A percentile compares a stretch with the other conserved stretches of the same genome.
Conservation (phyloP, 352 stramenopile species). For the Globisporangium spiculum region DNA sequence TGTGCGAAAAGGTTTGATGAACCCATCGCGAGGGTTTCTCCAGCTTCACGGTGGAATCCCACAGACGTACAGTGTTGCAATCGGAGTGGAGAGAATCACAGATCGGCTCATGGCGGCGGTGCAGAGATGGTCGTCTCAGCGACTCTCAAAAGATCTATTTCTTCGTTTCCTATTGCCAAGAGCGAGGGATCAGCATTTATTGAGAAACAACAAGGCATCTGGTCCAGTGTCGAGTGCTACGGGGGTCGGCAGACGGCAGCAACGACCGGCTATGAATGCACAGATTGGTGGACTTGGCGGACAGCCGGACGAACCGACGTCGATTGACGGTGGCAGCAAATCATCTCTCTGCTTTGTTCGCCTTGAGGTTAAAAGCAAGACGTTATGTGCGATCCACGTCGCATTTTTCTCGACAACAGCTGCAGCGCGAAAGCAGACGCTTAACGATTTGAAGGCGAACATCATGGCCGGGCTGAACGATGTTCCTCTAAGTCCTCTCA, state of each 20-base stretch:
- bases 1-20: constrained; percentile 23
- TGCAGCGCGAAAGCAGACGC: constrained; percentile 56
- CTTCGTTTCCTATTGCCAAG: constrained; percentile 61
- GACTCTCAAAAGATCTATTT: constrained; percentile 75
- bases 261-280: constrained; percentile 26
- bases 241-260: constrained; percentile 21
- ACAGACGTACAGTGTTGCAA: constrained; percentile 29
- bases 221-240: constrained; percentile 18
- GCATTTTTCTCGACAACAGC: constrained; percentile 83
- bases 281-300: constrained; percentile 6
- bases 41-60: constrained; percentile 30
- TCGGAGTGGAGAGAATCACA: constrained; percentile 55
- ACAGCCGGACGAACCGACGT: constrained; percentile 10
- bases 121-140: constrained; percentile 76
- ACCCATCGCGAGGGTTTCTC: constrained; percentile 28
- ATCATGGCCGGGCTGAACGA: constrained; percentile 64
- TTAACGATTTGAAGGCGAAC: constrained; percentile 67
- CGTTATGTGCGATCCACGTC: constrained; percentile 72
- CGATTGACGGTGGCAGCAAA: constrained; percentile 35
- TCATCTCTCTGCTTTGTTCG: constrained; percentile 80
- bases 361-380: constrained; percentile 78
- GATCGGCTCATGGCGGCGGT: constrained; percentile 58
- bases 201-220: constrained; percentile 20
- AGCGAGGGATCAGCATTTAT: constrained; percentile 9
- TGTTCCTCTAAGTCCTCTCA: constrained; percentile 15